These are phyloP conservation scores for Nicotiana tomentosiformis DNA, from an alignment of 257 asterid species.

Conservation along the genomic window DNA sequence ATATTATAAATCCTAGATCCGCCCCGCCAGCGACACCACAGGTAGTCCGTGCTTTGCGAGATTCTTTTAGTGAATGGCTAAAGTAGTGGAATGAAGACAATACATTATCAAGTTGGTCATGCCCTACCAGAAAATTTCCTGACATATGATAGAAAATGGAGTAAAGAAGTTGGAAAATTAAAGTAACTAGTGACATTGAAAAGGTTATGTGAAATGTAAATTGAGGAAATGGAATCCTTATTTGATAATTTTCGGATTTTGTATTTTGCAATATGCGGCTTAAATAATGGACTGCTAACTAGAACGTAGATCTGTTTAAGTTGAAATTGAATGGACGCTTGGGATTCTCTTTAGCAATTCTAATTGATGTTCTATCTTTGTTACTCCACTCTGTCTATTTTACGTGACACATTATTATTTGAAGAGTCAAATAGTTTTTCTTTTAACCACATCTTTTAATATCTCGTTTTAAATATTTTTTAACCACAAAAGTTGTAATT, in stretches of 20 bases:
- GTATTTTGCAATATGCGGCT: background rate
- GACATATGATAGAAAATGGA: background rate
- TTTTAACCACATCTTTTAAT: too few species aligned
- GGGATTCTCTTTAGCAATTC: background rate
- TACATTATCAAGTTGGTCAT: background rate
- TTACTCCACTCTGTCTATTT: too few species aligned
- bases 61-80: background rate
- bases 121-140: background rate
- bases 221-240: background rate
- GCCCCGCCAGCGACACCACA: background rate
- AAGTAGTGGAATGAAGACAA: background rate
- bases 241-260: background rate
- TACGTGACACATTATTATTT: too few species aligned
- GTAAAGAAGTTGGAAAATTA: background rate
- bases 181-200: background rate
- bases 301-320: background rate
- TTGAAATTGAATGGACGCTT: background rate
- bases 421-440: too few species aligned
- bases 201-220: background rate
- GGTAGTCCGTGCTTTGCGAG: background rate
- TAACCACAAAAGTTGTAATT: too few species aligned
- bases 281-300: background rate
- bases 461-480: too few species aligned
- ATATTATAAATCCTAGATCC: too few species aligned
- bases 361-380: too few species aligned